Conservation (phyloP, 306 rosid species). For the Hylodesmum podocarpum region DNA sequence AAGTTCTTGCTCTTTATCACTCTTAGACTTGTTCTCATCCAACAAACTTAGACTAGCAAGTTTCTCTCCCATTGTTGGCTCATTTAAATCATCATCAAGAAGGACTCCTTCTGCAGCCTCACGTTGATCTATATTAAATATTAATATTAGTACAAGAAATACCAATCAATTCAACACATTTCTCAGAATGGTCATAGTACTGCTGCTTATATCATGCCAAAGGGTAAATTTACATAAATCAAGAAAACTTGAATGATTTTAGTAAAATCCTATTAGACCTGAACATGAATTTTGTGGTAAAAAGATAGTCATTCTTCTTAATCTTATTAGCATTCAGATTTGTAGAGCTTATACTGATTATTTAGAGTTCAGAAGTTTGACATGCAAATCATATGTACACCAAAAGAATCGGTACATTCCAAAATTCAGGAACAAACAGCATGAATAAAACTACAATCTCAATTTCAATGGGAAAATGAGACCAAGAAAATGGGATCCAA, state of each 20-base stretch:
- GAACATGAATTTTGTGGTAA: background rate
- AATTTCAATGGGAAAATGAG: background rate
- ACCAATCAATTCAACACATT: background rate
- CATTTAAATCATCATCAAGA: constrained; percentile 47
- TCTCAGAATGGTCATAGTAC: background rate
- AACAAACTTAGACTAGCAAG: constrained; percentile 52
- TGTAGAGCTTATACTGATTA: background rate
- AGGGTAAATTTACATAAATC: background rate
- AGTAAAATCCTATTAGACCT: background rate
- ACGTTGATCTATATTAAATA: constrained; percentile 22
- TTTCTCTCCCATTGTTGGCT: constrained; percentile 81
- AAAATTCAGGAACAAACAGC: background rate
- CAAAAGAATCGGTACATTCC: background rate
- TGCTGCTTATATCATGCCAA: background rate
- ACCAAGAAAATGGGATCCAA: background rate
- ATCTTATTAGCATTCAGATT: background rate
- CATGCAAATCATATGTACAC: background rate
- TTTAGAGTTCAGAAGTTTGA: background rate
- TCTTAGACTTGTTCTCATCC: constrained; percentile 27
- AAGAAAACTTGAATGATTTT: background rate
- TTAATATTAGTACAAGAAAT: background rate
- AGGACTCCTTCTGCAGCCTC: constrained; percentile 49
- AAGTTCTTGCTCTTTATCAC: constrained; percentile 37
- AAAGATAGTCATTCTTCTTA: background rate
- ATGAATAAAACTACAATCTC: background rate